These are phyloP conservation scores for Bocquillonia castaneifolia DNA, from an alignment of 441 rosid genomes.

Conservation along the genomic window DNA sequence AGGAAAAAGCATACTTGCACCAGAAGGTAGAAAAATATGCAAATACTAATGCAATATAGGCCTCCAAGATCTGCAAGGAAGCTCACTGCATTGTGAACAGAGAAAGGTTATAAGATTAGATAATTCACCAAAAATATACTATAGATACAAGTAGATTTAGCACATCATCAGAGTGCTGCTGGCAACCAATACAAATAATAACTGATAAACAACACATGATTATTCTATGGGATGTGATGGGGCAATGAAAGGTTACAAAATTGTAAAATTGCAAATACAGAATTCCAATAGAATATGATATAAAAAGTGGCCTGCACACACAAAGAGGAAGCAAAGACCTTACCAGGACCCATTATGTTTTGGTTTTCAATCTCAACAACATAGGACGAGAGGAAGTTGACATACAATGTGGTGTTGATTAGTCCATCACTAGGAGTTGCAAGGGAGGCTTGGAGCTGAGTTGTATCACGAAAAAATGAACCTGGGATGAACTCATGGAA, in stretches of 20 bases:
- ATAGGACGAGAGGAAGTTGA: slow-evolving; percentile 80
- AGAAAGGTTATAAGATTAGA: slow-evolving; percentile 19
- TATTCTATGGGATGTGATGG: neutral
- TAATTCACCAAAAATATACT: neutral
- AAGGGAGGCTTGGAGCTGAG: slow-evolving; percentile 72
- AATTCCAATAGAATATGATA: slow-evolving; percentile 2
- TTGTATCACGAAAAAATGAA: slow-evolving; percentile 47
- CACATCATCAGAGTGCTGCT: neutral
- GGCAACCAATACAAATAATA: neutral
- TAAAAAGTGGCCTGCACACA: neutral
- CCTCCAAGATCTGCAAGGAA: slow-evolving; percentile 99
- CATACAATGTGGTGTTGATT: slow-evolving; percentile 68
- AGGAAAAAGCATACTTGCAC: slow-evolving; percentile 63
- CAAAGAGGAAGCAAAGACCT: slow-evolving; percentile 29
- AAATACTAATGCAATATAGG: slow-evolving; percentile 84
- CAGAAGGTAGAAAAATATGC: slow-evolving; percentile 79
- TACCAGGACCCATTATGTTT: slow-evolving; percentile 80
- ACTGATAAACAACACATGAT: neutral
- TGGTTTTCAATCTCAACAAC: slow-evolving; percentile 71
- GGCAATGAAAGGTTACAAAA: neutral
- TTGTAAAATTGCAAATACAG: neutral
- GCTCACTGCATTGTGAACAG: slow-evolving; percentile 63
- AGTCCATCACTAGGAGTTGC: slow-evolving; percentile 58
- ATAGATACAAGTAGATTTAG: neutral
- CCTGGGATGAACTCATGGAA: slow-evolving; percentile 89